phyloP scores from a whole-genome alignment of 2,329 filamentous ascomycete species.

The Exophiala bonariae region DNA sequence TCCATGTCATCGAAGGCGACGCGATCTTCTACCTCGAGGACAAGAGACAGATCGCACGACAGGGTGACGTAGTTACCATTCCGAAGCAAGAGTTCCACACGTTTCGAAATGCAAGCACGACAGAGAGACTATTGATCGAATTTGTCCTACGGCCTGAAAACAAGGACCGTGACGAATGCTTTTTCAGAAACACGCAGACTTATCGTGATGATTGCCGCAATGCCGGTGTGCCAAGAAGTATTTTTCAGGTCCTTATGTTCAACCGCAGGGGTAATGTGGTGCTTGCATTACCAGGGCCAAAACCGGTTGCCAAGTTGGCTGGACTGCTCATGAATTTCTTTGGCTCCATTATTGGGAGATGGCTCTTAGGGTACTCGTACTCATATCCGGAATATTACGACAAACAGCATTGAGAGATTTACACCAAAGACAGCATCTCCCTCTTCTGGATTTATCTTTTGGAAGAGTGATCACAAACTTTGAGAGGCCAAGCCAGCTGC shows the following conservation, averaged over 20 bases:
- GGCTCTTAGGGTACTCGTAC: background rate
- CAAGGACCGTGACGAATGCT: conserved; percentile 3
- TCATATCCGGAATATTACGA: conserved; percentile 6
- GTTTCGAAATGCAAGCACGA: conserved; percentile 12
- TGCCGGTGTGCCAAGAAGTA: conserved; percentile 3
- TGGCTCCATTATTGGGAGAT: background rate
- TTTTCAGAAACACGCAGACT: conserved; percentile 11
- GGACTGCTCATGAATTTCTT: conserved; percentile 5
- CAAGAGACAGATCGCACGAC: conserved; percentile 3
- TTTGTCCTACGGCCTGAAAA: conserved; percentile 6
- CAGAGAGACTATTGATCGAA: conserved; percentile 4
- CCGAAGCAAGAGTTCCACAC: conserved; percentile 8
- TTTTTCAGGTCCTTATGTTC: conserved; percentile 12
- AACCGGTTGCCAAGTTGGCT: background rate
- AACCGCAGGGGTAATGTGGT: conserved; percentile 10
- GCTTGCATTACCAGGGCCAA: conserved; percentile 5
- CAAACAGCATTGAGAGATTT: too few species aligned
- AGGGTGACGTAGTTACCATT: conserved; percentile 6
- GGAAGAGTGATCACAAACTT: too few species aligned
- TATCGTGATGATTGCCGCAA: conserved; percentile 13
- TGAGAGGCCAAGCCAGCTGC: too few species aligned
- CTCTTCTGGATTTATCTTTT: too few species aligned
- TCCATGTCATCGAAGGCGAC: conserved; percentile 10
- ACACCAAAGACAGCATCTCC: too few species aligned
- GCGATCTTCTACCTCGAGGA: conserved; percentile 10